Conservation (phyloP, 2,329 filamentous ascomycete genomes). For the Microdochium trichocladiopsis region DNA sequence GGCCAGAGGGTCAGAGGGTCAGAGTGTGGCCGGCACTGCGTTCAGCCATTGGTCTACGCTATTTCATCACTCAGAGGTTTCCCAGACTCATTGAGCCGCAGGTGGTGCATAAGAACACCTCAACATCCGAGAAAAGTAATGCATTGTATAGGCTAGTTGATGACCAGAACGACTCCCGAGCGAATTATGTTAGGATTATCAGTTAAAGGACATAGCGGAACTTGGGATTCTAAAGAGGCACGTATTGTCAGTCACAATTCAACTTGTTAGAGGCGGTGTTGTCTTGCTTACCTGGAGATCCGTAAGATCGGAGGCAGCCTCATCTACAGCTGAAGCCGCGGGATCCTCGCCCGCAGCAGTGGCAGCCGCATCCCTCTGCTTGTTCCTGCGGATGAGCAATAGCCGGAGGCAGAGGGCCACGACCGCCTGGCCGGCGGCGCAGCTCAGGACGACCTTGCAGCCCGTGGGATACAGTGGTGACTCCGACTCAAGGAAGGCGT, state of each 20-base stretch:
- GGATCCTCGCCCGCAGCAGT: constrained; percentile 4
- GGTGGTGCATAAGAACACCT: too few relatives aligned
- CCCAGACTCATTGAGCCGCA: too few relatives aligned
- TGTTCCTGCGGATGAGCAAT: constrained; percentile 28
- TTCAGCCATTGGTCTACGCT: too few relatives aligned
- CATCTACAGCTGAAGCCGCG: constrained; percentile 12
- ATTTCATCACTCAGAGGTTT: too few relatives aligned
- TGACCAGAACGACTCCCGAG: too few relatives aligned
- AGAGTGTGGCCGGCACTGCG: too few relatives aligned
- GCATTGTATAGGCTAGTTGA: too few relatives aligned
- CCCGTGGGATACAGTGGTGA: constrained; percentile 42
- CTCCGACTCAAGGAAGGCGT: constrained; percentile 35
- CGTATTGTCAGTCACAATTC: neutral
- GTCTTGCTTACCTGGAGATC: constrained; percentile 25
- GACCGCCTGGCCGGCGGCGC: constrained; percentile 31
- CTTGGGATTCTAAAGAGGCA: neutral
- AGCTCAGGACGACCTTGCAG: constrained; percentile 41
- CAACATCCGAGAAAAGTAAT: too few relatives aligned
- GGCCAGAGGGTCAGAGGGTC: too few relatives aligned
- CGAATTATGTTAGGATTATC: too few relatives aligned
- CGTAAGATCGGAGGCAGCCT: constrained; percentile 24
- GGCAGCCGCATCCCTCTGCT: constrained; percentile 24
- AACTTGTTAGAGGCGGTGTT: neutral
- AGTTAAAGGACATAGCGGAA: neutral
- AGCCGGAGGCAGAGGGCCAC: constrained; percentile 25